These are phyloP conservation scores for Monosporascus sp. DNA, from an alignment of 2,329 filamentous ascomycete genomes.

Conservation along the genomic window DNA sequence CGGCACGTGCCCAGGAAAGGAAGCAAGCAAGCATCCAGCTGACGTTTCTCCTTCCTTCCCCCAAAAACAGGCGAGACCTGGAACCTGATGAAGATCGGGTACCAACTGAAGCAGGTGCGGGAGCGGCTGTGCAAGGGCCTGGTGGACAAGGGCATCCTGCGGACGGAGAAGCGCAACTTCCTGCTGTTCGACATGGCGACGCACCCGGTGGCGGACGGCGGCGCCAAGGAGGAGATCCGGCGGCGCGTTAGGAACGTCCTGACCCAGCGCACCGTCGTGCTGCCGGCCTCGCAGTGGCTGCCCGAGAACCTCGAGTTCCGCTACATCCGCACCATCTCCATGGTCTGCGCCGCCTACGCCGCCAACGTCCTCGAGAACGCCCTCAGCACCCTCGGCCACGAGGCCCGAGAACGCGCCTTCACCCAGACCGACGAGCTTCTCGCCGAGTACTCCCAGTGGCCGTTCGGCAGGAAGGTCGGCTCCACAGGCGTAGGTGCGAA, in stretches of 20 bases:
- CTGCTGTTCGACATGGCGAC: constrained; percentile 99
- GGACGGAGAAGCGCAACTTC: constrained; percentile 99
- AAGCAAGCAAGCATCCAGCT: constrained; percentile 4
- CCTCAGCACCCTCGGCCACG: constrained; percentile 87
- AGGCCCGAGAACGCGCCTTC: constrained; percentile 90
- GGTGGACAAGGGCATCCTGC: constrained; percentile 96
- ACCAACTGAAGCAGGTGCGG: constrained; percentile 98
- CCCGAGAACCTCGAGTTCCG: constrained; percentile 93
- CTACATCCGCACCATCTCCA: constrained; percentile 83
- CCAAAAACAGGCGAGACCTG: constrained; percentile 78
- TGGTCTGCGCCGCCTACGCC: constrained; percentile 97
- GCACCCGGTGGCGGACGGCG: constrained; percentile 91
- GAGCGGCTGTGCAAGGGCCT: constrained; percentile 95
- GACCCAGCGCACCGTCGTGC: constrained; percentile 88
- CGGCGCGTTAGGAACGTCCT: constrained; percentile 88
- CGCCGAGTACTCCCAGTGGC: constrained; percentile 96
- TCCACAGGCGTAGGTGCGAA: constrained; percentile 86
- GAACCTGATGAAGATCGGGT: constrained; percentile 99
- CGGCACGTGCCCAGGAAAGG: neutral
- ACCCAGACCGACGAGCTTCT: constrained; percentile 94
- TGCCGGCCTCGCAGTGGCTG: constrained; percentile 80
- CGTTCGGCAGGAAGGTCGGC: constrained; percentile 80
- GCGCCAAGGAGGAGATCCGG: constrained; percentile 95
- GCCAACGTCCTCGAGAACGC: constrained; percentile 98
- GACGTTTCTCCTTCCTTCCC: constrained; percentile 4